Base-by-base conservation (phyloP, 306 rosid species). In the Castanea sativa region DNA sequence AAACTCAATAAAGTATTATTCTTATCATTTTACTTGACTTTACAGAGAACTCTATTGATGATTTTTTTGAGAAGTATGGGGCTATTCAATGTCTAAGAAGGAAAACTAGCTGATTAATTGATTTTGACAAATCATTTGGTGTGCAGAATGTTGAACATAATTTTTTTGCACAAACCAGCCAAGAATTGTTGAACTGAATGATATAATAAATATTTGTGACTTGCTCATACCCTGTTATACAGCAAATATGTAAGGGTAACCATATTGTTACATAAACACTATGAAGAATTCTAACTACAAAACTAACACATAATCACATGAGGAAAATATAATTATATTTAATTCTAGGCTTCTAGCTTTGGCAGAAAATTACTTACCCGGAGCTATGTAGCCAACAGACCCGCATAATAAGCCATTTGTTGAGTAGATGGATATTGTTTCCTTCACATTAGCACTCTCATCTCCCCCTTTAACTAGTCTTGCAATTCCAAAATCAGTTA, bases 401-500 rank as follows among this genome's bases (percentile, higher is more conserved):
- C 99, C 99, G 76, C 93, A 91, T 55, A 93, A 52, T 82, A 95
- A 83, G 77, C 94, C 96, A 73, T 91, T 85, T 74, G 94, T 89
- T 21, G 97, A 87, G 82, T 88, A 89, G 82, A 86, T 83, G 53
- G 92, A 88, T 73, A 83, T 45, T 7, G 95, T 85, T 55, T 78
- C 84, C 75, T 61, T 55, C 7, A 52, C 57, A 52, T 78, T 43
- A 20, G 60, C 10, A 8, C 30, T 73, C 57, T 85, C 87, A 43
- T 83, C 81, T 0, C 27, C 85, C 4, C 87, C 89, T 43, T 88
- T 89, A 13, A 90, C 73, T 51, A 94, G 82, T 83, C 91, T 90
- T 11, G 99, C 71, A 84, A 95, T 95, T 35, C 99, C 99, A 83
- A 95, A 95, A 81, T 95, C 97, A 71, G 98, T 80, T 12, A 95